phyloP scores from a whole-genome alignment of 2,329 filamentous ascomycete genomes.

The Trichoderma guizhouense region DNA sequence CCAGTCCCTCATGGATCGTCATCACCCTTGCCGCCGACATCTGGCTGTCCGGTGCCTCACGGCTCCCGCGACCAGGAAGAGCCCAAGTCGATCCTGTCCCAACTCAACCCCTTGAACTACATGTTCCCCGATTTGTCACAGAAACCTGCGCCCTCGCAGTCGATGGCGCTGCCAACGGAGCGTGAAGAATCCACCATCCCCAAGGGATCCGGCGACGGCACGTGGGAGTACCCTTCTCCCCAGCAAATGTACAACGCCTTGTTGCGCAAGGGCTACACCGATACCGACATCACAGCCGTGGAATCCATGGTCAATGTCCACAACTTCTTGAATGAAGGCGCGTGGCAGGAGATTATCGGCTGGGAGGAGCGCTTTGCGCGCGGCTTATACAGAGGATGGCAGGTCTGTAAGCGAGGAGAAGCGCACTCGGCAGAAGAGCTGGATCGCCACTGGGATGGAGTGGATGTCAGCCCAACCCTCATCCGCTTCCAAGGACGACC shows the following conservation, averaged over 20 bases:
- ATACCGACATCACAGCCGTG: slow-evolving; percentile 89
- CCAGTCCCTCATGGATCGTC: slow-evolving; percentile 43
- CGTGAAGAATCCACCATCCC: slow-evolving; percentile 89
- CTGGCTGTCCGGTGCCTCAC: slow-evolving; percentile 48
- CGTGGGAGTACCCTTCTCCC: slow-evolving; percentile 95
- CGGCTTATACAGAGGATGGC: slow-evolving; percentile 70
- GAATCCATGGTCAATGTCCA: slow-evolving; percentile 97
- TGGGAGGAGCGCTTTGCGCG: slow-evolving; percentile 85
- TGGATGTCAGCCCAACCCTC: slow-evolving; percentile 64
- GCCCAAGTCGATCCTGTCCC: slow-evolving; percentile 49
- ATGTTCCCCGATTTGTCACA: slow-evolving; percentile 91
- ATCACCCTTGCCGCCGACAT: slow-evolving; percentile 28
- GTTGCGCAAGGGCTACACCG: slow-evolving; percentile 89
- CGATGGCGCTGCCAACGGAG: slow-evolving; percentile 68
- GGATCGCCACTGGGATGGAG: slow-evolving; percentile 51
- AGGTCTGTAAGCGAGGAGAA: slow-evolving; percentile 71
- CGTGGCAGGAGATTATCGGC: slow-evolving; percentile 89
- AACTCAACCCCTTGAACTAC: slow-evolving; percentile 76
- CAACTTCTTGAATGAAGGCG: slow-evolving; percentile 97
- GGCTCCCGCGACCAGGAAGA: slow-evolving; percentile 32
- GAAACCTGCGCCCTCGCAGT: slow-evolving; percentile 69
- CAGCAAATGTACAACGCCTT: slow-evolving; percentile 99
- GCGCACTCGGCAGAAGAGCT: slow-evolving; percentile 49
- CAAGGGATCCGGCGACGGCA: slow-evolving; percentile 71
- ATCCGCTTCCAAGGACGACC: slow-evolving; percentile 87